These are phyloP conservation scores for Venustampulla echinocandica DNA, from an alignment of 495 filamentous ascomycete genomes.

Conservation along the genomic window DNA sequence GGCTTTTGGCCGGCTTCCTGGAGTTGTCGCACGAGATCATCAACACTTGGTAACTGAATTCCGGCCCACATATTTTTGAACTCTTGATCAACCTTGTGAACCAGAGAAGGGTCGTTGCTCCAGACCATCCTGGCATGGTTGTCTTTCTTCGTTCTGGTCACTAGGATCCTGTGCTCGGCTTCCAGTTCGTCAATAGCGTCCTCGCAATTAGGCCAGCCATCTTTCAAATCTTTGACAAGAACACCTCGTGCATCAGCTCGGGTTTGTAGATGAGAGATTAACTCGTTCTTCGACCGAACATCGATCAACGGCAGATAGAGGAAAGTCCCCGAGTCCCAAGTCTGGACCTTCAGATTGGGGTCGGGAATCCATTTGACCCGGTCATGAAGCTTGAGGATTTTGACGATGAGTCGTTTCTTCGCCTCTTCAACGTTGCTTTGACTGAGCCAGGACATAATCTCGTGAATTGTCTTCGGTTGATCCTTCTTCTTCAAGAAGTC, in stretches of 20 bases:
- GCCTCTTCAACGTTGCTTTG: slow-evolving; percentile 42
- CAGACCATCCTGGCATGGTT: slow-evolving; percentile 77
- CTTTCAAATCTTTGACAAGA: slow-evolving; percentile 77
- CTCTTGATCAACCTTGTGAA: slow-evolving; percentile 67
- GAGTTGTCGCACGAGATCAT: slow-evolving; percentile 66
- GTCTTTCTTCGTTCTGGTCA: slow-evolving; percentile 89
- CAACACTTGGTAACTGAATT: slow-evolving; percentile 64
- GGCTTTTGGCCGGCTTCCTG: slow-evolving; percentile 66
- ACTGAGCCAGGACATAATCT: slow-evolving; percentile 70
- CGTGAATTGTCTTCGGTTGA: slow-evolving; percentile 56
- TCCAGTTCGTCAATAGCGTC: slow-evolving; percentile 71
- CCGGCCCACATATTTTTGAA: slow-evolving; percentile 77
- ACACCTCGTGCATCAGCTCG: slow-evolving; percentile 76
- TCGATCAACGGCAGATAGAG: slow-evolving; percentile 66
- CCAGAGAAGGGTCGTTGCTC: slow-evolving; percentile 73
- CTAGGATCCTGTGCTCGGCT: slow-evolving; percentile 65
- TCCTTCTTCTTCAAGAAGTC: slow-evolving; percentile 74
- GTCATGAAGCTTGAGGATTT: slow-evolving; percentile 47
- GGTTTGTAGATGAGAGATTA: slow-evolving; percentile 70
- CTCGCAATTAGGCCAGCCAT: slow-evolving; percentile 84
- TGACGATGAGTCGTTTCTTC: slow-evolving; percentile 31
- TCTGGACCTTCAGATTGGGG: slow-evolving; percentile 40
- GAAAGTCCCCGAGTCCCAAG: slow-evolving; percentile 57
- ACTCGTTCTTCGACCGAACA: slow-evolving; percentile 62
- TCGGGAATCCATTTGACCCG: slow-evolving; percentile 63